Evolutionary conservation across 108 stramenopile species (phyloP), one percentile per base, ranked within the genome.

Genomic region (Skeletonema costatum): DNA sequence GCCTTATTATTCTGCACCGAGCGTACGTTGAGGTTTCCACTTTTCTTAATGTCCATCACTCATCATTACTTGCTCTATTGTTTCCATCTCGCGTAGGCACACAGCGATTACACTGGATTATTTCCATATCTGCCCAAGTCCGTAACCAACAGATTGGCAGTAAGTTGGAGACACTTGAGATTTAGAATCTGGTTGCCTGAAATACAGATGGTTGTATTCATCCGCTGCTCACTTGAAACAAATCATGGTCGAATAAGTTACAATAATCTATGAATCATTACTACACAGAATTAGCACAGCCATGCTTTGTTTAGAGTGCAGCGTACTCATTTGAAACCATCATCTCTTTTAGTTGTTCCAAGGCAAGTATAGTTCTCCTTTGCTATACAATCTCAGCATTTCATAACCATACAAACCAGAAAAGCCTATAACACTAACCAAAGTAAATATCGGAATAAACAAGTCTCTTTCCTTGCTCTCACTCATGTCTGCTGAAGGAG

Each of bases 371-470:
- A 92, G 68, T 59, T 92, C 91, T 32, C 91, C 91, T 44, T 82
- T 68, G 8, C 76, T 67, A 44, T 84, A 82, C n/a, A 92, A 67
- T 11, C 91, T 70, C 51, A 89, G 41, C 86, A 86, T 89, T 89
- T 92, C 91, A 72, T 92, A 92, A 1, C 89, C 89, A 72, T 92
- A 92, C 10, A 87, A 35, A 10, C 91, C 87, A 56, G 78, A 68
- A 25, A 92, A 85, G 30, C 91, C 91, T 0, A 77, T 60, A 1
- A 92, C 32, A 7, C 87, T 77, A 32, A 88, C 85, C 46, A 88
- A 29, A 2, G 91, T 76, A 76, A 92, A 86, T 32, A 92, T 88
- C 10, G 91, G 91, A 63, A 92, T 92, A 53, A 92, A 92, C 73
- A 88, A 68, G 74, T 78, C 77, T 63, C 77, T 64, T 66, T 62